A percentile compares a stretch with the other conserved stretches of the same genome.
Evolutionary conservation across 179 eudicot genomes (phyloP).

Genomic region (Vitellaria paradoxa): DNA sequence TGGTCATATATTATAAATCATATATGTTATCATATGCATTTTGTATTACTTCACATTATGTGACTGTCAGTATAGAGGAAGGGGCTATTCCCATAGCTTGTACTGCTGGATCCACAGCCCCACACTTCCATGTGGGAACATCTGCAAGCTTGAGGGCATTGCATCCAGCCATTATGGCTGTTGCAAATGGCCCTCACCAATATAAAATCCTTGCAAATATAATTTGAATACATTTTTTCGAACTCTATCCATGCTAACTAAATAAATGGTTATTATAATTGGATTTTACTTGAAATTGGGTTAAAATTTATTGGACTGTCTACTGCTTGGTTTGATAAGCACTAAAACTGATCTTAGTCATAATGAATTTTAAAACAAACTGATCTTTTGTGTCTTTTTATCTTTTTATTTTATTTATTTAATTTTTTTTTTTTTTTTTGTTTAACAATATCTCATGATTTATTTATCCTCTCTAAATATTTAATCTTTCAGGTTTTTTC

Average conservation of each 20-base stretch:
- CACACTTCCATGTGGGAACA: neutral
- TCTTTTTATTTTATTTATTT: neutral
- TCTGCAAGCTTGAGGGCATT: neutral
- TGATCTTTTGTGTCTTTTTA: too few species aligned
- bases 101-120: neutral
- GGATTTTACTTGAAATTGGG: neutral
- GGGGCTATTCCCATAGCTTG: neutral
- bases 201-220: neutral
- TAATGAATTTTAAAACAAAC: neutral
- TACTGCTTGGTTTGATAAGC: neutral
- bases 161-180: neutral
- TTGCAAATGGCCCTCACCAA: neutral
- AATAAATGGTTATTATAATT: neutral
- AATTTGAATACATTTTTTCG: neutral
- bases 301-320: neutral
- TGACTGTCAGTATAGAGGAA: neutral
- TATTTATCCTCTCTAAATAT: neutral
- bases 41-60: too few species aligned
- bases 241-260: neutral
- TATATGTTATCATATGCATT: too few species aligned
- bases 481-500: slow-evolving; percentile 45
- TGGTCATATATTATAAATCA: neutral
- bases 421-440: neutral
- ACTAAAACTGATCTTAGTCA: neutral
- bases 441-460: neutral